Conservation (phyloP, 2,329 filamentous ascomycete genomes). For the Parascedosporium putredinis region DNA sequence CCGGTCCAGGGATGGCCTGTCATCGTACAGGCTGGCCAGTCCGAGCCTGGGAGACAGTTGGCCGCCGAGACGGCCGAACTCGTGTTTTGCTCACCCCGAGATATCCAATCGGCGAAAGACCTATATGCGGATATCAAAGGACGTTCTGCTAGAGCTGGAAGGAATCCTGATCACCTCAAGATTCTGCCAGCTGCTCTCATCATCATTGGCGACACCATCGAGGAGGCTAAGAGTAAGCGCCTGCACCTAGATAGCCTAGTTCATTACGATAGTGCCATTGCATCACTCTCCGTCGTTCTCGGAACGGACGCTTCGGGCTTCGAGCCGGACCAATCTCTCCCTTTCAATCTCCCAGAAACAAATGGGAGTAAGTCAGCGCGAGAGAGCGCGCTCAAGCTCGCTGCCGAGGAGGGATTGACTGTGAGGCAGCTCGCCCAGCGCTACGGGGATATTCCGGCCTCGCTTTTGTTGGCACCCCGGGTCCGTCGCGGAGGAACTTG, state of each 20-base stretch:
- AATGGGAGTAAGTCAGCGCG: slow-evolving; percentile 42
- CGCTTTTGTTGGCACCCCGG: slow-evolving; percentile 38
- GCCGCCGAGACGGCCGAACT: slow-evolving; percentile 42
- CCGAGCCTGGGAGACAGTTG: slow-evolving; percentile 38
- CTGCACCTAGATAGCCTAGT: slow-evolving; percentile 39
- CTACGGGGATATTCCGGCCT: slow-evolving; percentile 39
- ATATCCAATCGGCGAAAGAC: slow-evolving; percentile 32
- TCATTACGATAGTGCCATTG: slow-evolving; percentile 43
- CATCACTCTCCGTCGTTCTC: slow-evolving; percentile 36
- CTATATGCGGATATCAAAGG: slow-evolving; percentile 42
- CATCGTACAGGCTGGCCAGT: slow-evolving; percentile 44
- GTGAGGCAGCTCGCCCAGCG: slow-evolving; percentile 41
- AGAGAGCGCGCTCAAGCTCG: slow-evolving; percentile 32
- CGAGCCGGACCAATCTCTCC: slow-evolving; percentile 38
- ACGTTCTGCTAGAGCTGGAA: slow-evolving; percentile 31
- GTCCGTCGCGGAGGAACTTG: slow-evolving; percentile 39
- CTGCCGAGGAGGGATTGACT: slow-evolving; percentile 32
- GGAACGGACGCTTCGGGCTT: slow-evolving; percentile 35
- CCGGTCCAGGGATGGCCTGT: slow-evolving; percentile 45
- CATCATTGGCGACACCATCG: slow-evolving; percentile 35
- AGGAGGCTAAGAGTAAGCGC: slow-evolving; percentile 37
- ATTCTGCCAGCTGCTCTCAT: slow-evolving; percentile 41
- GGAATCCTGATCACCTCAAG: slow-evolving; percentile 35
- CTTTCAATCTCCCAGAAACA: slow-evolving; percentile 37
- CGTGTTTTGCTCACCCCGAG: slow-evolving; percentile 38